Conservation (phyloP, 768 basidiomycete species). For the Boletus subcaerulescens region DNA sequence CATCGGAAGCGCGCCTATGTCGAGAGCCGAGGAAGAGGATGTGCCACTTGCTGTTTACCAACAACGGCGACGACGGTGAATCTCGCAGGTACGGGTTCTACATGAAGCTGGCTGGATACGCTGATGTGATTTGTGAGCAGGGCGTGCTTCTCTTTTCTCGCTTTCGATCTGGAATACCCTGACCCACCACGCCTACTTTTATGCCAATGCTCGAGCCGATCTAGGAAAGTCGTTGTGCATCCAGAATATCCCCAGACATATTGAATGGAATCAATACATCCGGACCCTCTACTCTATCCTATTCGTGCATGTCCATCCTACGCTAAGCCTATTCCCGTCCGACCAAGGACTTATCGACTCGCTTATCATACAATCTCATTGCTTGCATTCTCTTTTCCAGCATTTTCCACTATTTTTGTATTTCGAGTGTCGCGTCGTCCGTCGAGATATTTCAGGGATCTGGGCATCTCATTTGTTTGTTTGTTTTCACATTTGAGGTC, state of each 20-base stretch:
- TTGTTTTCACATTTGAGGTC: slow-evolving; percentile 3
- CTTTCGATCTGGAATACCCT: slow-evolving; percentile 5
- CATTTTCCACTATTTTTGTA: slow-evolving; percentile 17
- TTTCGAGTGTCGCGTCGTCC: slow-evolving; percentile 5
- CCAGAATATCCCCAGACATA: slow-evolving; percentile 24
- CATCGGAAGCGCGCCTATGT: slow-evolving; percentile 30
- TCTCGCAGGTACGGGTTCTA: slow-evolving; percentile 11
- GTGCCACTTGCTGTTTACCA: slow-evolving; percentile 78
- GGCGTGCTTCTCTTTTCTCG: not conserved
- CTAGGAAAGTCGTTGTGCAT: slow-evolving; percentile 24
- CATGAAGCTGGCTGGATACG: not conserved
- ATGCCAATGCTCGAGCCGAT: slow-evolving; percentile 17
- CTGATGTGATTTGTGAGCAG: slow-evolving; percentile 11
- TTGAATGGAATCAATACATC: slow-evolving; percentile 15
- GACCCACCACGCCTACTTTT: slow-evolving; percentile 1
- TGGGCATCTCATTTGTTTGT: slow-evolving; percentile 2
- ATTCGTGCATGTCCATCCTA: slow-evolving; percentile 23
- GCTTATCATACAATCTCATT: slow-evolving; percentile 33
- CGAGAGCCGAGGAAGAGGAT: slow-evolving; percentile 67
- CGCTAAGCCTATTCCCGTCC: slow-evolving; percentile 19
- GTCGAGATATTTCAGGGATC: slow-evolving; percentile 5
- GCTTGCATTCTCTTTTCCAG: slow-evolving; percentile 24
- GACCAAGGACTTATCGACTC: slow-evolving; percentile 23
- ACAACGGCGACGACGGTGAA: slow-evolving; percentile 60
- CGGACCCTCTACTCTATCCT: slow-evolving; percentile 23